Conservation (phyloP, 2,329 filamentous ascomycete genomes). For the Tolypocladium paradoxum region DNA sequence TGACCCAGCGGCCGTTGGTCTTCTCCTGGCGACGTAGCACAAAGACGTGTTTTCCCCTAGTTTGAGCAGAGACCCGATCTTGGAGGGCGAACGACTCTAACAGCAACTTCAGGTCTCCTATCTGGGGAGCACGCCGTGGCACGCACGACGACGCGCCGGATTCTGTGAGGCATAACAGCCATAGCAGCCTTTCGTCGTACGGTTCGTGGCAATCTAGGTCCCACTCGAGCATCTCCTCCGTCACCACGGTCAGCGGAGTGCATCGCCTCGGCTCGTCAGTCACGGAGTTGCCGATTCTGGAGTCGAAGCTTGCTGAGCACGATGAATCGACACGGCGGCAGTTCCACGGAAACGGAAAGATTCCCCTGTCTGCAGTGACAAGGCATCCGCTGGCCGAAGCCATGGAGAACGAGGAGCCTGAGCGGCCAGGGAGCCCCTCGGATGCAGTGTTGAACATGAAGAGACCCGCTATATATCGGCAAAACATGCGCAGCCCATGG, state of each 20-base stretch:
- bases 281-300: constrained; percentile 26
- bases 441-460: constrained; percentile 15
- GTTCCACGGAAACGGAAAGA: constrained; percentile 1
- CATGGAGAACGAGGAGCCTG: not conserved
- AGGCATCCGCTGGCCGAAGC: not conserved
- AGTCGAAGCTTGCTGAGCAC: constrained; percentile 21
- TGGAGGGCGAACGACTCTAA: not conserved
- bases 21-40: not conserved
- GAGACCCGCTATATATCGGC: not conserved
- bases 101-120: not conserved
- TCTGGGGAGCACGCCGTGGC: constrained; percentile 2
- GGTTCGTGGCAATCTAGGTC: constrained; percentile 34
- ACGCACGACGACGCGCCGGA: not conserved
- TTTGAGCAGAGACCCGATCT: not conserved
- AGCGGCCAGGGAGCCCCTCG: constrained; percentile 9
- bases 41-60: not conserved
- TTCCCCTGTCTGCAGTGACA: not conserved
- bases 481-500: constrained; percentile 1
- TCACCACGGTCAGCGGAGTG: constrained; percentile 36
- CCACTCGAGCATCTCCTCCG: constrained; percentile 43
- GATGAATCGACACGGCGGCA: constrained; percentile 8
- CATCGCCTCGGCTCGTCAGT: constrained; percentile 22
- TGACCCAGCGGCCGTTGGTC: no score
- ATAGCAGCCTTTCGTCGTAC: constrained; percentile 40
- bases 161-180: constrained; percentile 27